Evolutionary conservation across 163 green algal genomes (phyloP), one percentile per base, ranked within the genome.

Genomic region (Prototheca wickerhamii): DNA sequence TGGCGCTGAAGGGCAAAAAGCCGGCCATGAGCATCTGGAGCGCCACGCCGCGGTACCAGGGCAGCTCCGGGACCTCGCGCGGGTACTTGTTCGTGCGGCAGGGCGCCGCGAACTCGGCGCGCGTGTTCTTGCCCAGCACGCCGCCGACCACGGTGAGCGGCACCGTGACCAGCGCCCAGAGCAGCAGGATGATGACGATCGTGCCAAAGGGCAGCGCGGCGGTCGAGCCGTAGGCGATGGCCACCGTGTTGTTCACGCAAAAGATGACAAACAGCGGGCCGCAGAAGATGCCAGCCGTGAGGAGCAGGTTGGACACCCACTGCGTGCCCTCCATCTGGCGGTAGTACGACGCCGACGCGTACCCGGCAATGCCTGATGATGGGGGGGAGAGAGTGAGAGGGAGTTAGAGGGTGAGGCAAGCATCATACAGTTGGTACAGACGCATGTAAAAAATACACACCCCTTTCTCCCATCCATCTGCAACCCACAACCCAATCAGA

Each of bases 1-100:
- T 98, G 46, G 93, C 93, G 35, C 70, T 89, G 85, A 99, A 99
- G 23, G 92, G 93, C 76, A 98, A 80, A 81, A 98, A 97, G 44
- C 92, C 91, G 26, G 92, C 93, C 85, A 96, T 95, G 30, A 87
- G 21, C 92, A 98, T 97, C 77, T 98, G 91, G 0, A 88, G 83
- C 3, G 91, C 26, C 10, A 87, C 84, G 32, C 73, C 67, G 25
- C 92, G 81, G 82, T 96, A 99, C 93, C 93, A 99, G 2, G 92
- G 88, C 72, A 98, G 77, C 43, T 80, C 63, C 0, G 93, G 93
- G 12, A 77, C 59, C 51, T 67, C 64, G 34, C 32, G 44, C 4
- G 55, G 55, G 55, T 70, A 56, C 78, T 95, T 95, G 76, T 85
- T 94, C 32, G 88, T 94, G 57, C 85, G 81, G 73, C 77, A 90